A percentile compares a stretch with the other conserved stretches of the same genome.
These are phyloP conservation scores for Phytophthora syringae DNA, from an alignment of 352 stramenopile species.

Conservation along the genomic window DNA sequence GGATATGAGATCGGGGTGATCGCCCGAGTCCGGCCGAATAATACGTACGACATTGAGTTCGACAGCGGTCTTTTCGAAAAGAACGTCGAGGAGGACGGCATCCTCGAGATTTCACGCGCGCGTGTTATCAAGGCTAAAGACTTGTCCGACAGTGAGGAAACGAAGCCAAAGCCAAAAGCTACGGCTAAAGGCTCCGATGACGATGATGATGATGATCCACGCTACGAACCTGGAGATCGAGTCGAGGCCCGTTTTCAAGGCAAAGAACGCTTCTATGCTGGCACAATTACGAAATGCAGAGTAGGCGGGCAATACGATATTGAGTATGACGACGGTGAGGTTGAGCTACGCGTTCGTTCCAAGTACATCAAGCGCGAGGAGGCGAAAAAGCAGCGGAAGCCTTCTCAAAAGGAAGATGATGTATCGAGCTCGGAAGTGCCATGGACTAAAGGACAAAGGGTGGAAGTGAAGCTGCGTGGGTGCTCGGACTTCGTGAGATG, in stretches of 20 bases:
- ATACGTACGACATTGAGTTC: constrained; percentile 76
- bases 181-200: constrained; percentile 20
- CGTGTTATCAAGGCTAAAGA: constrained; percentile 41
- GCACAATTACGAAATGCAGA: constrained; percentile 50
- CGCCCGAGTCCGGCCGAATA: constrained; percentile 51
- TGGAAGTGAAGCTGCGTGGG: constrained; percentile 65
- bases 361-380: constrained; percentile 56
- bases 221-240: constrained; percentile 48
- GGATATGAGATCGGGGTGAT: constrained; percentile 64
- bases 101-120: constrained; percentile 48
- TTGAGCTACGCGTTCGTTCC: constrained; percentile 56
- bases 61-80: constrained; percentile 64
- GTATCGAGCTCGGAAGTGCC: constrained; percentile 41
- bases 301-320: constrained; percentile 50
- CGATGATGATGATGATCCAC: constrained; percentile 18
- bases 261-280: constrained; percentile 46
- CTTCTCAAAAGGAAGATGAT: constrained; percentile 28
- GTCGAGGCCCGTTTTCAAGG: constrained; percentile 57
- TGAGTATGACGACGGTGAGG: constrained; percentile 67
- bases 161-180: constrained; percentile 2
- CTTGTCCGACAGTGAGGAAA: constrained; percentile 15
- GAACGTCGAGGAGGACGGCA: constrained; percentile 54
- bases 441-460: constrained; percentile 59
- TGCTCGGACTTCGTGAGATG: constrained; percentile 51
- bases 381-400: constrained; percentile 43